Evolutionary conservation across 139 green algal species (phyloP).

Genomic region (Yamagishiella unicocca): DNA sequence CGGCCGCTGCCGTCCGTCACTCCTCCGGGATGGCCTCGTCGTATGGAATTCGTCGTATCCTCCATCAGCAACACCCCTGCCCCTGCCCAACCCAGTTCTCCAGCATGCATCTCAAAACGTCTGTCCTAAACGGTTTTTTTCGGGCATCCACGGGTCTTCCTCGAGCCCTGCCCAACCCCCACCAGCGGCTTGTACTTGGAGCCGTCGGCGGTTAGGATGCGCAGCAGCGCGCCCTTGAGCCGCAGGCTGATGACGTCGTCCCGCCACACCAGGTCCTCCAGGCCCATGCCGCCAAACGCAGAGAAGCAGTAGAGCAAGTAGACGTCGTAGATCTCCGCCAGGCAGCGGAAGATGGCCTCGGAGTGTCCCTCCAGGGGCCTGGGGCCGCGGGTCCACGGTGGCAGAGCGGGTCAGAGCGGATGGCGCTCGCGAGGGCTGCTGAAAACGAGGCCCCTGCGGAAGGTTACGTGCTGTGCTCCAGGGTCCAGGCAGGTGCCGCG

Average conservation of each 20-base stretch:
- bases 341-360: slow-evolving; percentile 51
- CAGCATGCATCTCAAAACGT: no score
- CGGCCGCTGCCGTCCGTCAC: no score
- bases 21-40: no score
- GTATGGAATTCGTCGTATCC: background rate
- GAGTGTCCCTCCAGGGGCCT: slow-evolving; percentile 22
- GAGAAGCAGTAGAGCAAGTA: slow-evolving; percentile 72
- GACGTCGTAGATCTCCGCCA: slow-evolving; percentile 71
- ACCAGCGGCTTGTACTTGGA: slow-evolving; percentile 60
- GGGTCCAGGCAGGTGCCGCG: no score
- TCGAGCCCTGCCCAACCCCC: background rate
- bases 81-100: no score
- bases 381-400: background rate
- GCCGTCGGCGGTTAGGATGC: slow-evolving; percentile 53
- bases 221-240: slow-evolving; percentile 48
- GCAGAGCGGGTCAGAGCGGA: no score
- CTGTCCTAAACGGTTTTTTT: no score
- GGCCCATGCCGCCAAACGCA: slow-evolving; percentile 59
- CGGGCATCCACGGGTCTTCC: no score
- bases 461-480: no score
- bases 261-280: slow-evolving; percentile 51
- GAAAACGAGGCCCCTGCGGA: no score
- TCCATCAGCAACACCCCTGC: background rate
- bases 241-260: slow-evolving; percentile 37
- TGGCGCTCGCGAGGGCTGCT: no score